Base-by-base conservation (phyloP, 768 basidiomycete genomes). In the Tulasnella calospora region DNA sequence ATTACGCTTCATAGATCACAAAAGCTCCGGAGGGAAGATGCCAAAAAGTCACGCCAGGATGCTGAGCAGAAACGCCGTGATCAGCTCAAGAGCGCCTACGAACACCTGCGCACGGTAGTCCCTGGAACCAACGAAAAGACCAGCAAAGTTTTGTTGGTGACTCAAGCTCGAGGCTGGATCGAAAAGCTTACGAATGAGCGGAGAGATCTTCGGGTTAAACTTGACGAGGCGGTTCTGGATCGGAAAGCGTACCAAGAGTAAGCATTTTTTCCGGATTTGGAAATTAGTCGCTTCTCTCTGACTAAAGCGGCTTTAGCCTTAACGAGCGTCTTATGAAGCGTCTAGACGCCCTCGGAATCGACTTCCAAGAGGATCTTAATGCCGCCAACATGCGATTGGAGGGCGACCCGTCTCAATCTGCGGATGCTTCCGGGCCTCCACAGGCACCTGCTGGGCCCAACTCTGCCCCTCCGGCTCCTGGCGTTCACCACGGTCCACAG, bases 21-120 rank as follows among this genome's bases (percentile, higher is more conserved):
- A 72, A 78, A 78, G 36, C 44, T 78, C 30, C 30, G 79, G 12
- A 47, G 51, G 35, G 79, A 80, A 47, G 79, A 80, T 17, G 79
- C 79, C 19, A 80, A 77, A 30, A 72, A 74, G 51, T 77, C 80
- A 19, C 79, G 79, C 33, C 79, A 79, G 67, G 78, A 80, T 74
- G 79, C 79, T 30, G 79, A 80, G 55, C 79, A 80, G 73, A 79
- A 73, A 30, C 79, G 79, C 21, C 80, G 79, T 35, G 79, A 80
- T 55, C 79, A 80, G 44, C 71, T 80, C 27, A 73, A 77, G 57
- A 73, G 35, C 33, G 71, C 79, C 27, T 80, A 80, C 27, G 79
- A 80, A 51, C 47, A 71, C 30, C 41, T 80, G 44, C 79, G 78
- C 23, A 40, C 27, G 9, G 78, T 74, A 3, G 44, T 80, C 13